Base-by-base conservation (phyloP, 2,329 filamentous ascomycete genomes). In the Trichoderma sp. region DNA sequence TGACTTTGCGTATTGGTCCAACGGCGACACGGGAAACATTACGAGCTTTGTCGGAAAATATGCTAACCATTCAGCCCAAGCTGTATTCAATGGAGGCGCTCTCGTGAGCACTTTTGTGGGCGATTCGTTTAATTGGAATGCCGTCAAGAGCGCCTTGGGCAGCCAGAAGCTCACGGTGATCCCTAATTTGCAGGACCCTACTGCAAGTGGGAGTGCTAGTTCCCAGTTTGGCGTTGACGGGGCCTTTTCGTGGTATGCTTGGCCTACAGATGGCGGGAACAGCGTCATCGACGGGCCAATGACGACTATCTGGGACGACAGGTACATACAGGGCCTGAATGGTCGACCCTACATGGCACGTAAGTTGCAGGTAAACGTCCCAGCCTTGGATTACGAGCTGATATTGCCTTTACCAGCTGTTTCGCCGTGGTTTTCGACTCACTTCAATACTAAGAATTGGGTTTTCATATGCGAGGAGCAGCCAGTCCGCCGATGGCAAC, bases 381-480 rank as follows among this genome's bases (percentile, higher is more conserved):
- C 10, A 26, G 21, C 37, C 30, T 6, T 14, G 46, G 5, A 6
- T n/a, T 4, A 32, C 5, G 14, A 5, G 5, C n/a, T 55, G 28
- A 61, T 49, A 5, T n/a, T 18, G 2, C 18, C 18, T 14, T 18
- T 24, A 10, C 34, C 6, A 74, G 73, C 73, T 13, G 70, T 73
- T 3, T 73, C 72, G 13, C 72, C 73, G 2, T 74, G 73, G 73
- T 74, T 74, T 55, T 74, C 70, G 21, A 73, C 72, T 5, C 73
- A 74, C 58, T 74, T 72, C 69, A 72, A 73, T 59, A 70, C 66
- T 11, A 74, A 74, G 64, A 73, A 74, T 26, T 73, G 72, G 72
- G 72, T 70, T 3, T 73, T 73, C n/a, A 72, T 74, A 63, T 64
- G 59, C n/a, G 73, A 73, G 58, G 70, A 74, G 49, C 73, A 74